A percentile compares a stretch with the other conserved stretches of the same genome.
Evolutionary conservation across 2,329 filamentous ascomycete genomes (phyloP).

Genomic region (Fusarium sp.): DNA sequence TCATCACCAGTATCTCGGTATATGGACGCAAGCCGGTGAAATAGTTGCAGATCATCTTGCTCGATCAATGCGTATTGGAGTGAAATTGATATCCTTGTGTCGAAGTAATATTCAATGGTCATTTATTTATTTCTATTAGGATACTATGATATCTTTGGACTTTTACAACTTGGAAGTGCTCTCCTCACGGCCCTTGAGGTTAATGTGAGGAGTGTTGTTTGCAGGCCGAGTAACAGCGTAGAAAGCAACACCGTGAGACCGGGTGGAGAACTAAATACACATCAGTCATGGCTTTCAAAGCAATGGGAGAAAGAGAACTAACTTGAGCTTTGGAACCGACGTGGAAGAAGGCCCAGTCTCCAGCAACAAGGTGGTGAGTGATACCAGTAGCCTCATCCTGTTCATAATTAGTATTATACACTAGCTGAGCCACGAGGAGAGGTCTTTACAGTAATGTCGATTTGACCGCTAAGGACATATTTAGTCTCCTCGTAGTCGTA

Average conservation of each 20-base stretch:
- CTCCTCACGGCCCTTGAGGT: background rate
- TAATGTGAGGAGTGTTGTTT: background rate
- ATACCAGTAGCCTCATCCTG: conserved; percentile 29
- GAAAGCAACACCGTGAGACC: conserved; percentile 20
- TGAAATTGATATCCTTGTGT: background rate
- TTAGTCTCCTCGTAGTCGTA: conserved; percentile 33
- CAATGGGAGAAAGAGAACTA: background rate
- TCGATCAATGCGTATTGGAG: background rate
- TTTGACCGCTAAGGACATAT: conserved; percentile 28
- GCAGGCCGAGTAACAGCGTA: conserved; percentile 26
- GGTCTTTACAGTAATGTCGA: conserved; percentile 14
- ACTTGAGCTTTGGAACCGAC: conserved; percentile 31
- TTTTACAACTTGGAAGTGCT: conserved; percentile 1
- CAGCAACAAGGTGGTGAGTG: conserved; percentile 29
- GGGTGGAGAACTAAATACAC: conserved; percentile 10
- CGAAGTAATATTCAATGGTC: too few species aligned
- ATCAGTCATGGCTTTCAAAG: background rate
- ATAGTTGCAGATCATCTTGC: background rate
- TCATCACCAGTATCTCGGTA: background rate
- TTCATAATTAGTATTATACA: background rate
- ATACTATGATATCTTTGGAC: background rate
- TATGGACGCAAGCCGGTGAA: background rate
- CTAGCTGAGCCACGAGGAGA: fast-evolving
- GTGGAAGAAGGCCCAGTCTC: conserved; percentile 34
- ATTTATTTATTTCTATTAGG: background rate